Conservation (phyloP, 805 yeast species). For the Kuraishia ogatae region DNA sequence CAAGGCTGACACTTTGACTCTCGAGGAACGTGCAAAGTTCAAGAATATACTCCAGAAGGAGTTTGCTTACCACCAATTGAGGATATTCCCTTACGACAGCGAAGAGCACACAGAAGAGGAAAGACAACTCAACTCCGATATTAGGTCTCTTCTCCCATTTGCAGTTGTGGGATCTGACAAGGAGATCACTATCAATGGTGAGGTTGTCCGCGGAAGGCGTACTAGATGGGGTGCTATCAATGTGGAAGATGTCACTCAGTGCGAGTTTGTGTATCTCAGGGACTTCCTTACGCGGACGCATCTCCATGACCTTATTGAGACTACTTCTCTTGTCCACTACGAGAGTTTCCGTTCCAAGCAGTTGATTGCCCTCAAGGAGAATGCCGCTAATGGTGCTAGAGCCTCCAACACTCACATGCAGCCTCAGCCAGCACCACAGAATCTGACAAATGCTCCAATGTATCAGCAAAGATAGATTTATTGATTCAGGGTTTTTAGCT, state of each 20-base stretch:
- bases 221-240: conserved; percentile 92
- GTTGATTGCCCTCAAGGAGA: conserved; percentile 87
- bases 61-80: conserved; percentile 62
- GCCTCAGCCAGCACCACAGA: background rate
- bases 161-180: conserved; percentile 90
- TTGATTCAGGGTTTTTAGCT: background rate
- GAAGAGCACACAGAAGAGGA: conserved; percentile 60
- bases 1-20: conserved; percentile 82
- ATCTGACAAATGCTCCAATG: background rate
- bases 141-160: conserved; percentile 77
- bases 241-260: conserved; percentile 89
- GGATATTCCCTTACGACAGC: conserved; percentile 65
- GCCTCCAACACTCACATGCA: conserved; percentile 12
- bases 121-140: conserved; percentile 63
- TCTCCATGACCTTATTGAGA: conserved; percentile 90
- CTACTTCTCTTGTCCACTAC: conserved; percentile 81
- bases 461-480: background rate
- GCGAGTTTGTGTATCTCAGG: conserved; percentile 91
- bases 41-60: conserved; percentile 74
- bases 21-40: conserved; percentile 73
- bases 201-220: conserved; percentile 79
- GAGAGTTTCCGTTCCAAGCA: conserved; percentile 92
- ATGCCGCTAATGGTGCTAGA: conserved; percentile 41
- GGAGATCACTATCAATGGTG: conserved; percentile 68
- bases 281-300: conserved; percentile 94